phyloP scores from a whole-genome alignment of 2,329 filamentous ascomycete species.

The Ciborinia camelliae region DNA sequence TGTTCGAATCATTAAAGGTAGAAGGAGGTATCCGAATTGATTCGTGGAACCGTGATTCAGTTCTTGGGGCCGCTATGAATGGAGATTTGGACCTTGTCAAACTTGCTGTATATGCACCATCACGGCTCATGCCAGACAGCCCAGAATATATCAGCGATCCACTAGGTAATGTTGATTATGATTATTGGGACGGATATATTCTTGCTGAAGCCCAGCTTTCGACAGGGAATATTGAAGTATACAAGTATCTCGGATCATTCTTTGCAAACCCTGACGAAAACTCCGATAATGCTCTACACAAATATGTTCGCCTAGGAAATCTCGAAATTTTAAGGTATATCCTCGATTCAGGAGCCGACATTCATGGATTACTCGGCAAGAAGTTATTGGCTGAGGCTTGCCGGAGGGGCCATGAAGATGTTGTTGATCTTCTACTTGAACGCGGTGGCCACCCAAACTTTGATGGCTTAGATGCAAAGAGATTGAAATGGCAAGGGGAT shows the following conservation, averaged over 20 bases:
- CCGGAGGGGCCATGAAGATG: background rate
- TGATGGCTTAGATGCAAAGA: background rate
- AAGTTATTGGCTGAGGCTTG: background rate
- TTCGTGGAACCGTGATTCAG: conserved; percentile 10
- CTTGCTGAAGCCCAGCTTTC: accelerated
- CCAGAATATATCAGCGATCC: conserved; percentile 12
- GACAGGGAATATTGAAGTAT: background rate
- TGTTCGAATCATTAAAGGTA: background rate
- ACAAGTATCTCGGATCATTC: background rate
- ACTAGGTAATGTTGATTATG: background rate
- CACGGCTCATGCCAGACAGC: conserved; percentile 5
- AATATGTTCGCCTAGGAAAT: background rate
- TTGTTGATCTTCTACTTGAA: conserved; percentile 12
- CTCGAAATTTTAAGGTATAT: conserved; percentile 1
- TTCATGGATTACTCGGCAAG: background rate
- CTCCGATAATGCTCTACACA: background rate
- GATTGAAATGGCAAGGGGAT: background rate
- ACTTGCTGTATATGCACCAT: conserved; percentile 21
- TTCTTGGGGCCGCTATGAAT: background rate
- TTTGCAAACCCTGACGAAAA: background rate
- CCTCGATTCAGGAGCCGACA: background rate
- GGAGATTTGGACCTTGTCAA: conserved; percentile 20
- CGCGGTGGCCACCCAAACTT: background rate
- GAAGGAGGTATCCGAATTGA: too few species aligned
- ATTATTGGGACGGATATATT: background rate